phyloP scores from a whole-genome alignment of 2,329 filamentous ascomycete genomes.

The Knufia fluminis region DNA sequence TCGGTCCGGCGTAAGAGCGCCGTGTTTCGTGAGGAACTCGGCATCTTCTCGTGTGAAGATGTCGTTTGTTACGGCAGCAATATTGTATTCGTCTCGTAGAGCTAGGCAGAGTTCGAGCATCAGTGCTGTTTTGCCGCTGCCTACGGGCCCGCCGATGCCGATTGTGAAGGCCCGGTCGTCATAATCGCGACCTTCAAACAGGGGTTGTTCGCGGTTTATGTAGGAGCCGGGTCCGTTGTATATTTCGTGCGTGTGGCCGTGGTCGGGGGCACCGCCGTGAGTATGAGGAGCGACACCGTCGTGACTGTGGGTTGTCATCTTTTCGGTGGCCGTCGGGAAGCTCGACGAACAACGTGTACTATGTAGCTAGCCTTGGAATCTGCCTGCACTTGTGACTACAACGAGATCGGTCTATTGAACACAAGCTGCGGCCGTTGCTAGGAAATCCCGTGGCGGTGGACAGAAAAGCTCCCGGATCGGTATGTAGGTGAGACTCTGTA shows the following conservation, averaged over 20 bases:
- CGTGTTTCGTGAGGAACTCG: constrained; percentile 85
- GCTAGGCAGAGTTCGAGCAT: constrained; percentile 89
- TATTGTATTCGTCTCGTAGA: constrained; percentile 69
- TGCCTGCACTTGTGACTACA: too few species aligned
- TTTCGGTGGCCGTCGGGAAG: too few species aligned
- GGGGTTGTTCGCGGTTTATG: constrained; percentile 82
- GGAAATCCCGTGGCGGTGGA: too few species aligned
- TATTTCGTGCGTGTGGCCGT: constrained; percentile 94
- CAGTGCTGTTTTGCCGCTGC: constrained; percentile 91
- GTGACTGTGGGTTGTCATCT: constrained; percentile 28
- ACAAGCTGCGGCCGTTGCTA: too few species aligned
- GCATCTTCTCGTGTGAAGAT: constrained; percentile 64
- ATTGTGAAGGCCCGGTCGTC: constrained; percentile 84
- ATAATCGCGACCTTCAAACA: constrained; percentile 82
- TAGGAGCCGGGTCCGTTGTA: constrained; percentile 89
- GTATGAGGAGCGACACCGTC: constrained; percentile 31
- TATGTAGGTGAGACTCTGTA: too few species aligned
- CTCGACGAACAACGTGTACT: too few species aligned
- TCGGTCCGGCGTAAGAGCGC: constrained; percentile 68
- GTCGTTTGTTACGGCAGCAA: constrained; percentile 71
- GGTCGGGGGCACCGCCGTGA: constrained; percentile 58
- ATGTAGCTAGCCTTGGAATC: too few species aligned
- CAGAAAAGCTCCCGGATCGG: too few species aligned
- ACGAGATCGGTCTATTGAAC: too few species aligned
- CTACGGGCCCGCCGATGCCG: constrained; percentile 95